Evolutionary conservation across 148 eudicot species (phyloP), one percentile per base, ranked within the genome.

Genomic region (Tetragonia tetragonoides): DNA sequence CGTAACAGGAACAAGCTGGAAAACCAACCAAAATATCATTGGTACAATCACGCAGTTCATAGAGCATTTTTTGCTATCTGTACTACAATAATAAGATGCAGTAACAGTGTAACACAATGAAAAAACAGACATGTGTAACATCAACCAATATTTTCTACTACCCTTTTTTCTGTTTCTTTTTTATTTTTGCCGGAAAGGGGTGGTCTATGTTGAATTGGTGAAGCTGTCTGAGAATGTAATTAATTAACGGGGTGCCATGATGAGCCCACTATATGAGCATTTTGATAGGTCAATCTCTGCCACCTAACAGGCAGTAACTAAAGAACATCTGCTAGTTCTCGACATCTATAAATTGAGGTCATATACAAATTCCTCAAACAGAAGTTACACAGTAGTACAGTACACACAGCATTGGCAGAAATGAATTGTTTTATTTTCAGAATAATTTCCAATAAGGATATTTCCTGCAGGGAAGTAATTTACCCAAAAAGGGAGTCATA

Each of bases 21-120:
- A 49, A 65, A 75, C 70, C 70, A 65, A 75, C 61, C 72, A 39
- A n/a, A 20, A 40, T 10, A 20, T 68, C 54, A 68, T 40, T n/a
- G 24, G 7, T 42, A 21, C 54, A 41, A 8, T 11, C 6, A 17
- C 17, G 34, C 7, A 41, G 51, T 17, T 38, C 70, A 39, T 67
- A 40, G n/a, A 44, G 40, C n/a, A 40, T 18, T 40, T 9, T 41
- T 7, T 15, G 44, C 21, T 10, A 2, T n/a, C 51, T 41, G 6
- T 41, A 46, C 53, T 21, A 21, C 6, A 39, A 41, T 10, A 47
- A 42, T 44, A 68, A 41, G 72, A 60, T 21, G 59, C 59, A 54
- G 15, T 66, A 65, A n/a, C n/a, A n/a, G n/a, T n/a, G n/a, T n/a
- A n/a, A 15, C 20, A 38, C 20, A 67, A 40, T 20, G 20, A 9